phyloP scores from a whole-genome alignment of 2,329 filamentous ascomycete species.

The Cordyceps pruinosa region DNA sequence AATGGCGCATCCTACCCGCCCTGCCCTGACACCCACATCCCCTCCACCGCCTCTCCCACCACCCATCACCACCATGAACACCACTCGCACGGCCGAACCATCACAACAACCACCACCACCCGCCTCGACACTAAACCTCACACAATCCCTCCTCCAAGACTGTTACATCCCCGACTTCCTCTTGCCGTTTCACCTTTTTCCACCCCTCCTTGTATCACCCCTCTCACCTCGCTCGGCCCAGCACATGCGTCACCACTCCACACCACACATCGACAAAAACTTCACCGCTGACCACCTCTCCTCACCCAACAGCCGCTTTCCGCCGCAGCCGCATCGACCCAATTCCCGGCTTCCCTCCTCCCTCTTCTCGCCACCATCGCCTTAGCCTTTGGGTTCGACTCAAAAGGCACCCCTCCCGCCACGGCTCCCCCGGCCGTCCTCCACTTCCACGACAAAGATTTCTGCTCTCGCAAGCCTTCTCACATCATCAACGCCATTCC shows the following conservation, averaged over 20 bases:
- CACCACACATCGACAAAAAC: conserved; percentile 7
- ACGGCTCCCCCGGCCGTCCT: conserved; percentile 59
- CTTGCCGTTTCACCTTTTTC: neutral
- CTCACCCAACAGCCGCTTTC: neutral
- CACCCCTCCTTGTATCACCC: neutral
- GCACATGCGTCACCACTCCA: conserved; percentile 10
- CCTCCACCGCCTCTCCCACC: neutral
- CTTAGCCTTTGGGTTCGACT: conserved; percentile 55
- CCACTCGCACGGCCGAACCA: neutral
- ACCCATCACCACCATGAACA: neutral
- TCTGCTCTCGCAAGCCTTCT: conserved; percentile 56
- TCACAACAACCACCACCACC: neutral
- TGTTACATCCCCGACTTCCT: neutral
- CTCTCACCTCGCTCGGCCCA: neutral
- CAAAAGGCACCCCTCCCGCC: conserved; percentile 53
- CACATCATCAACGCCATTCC: conserved; percentile 62
- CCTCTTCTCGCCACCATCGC: conserved; percentile 4
- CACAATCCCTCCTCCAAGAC: neutral
- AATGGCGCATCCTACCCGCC: conserved; percentile 8
- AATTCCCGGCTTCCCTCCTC: too few relatives aligned
- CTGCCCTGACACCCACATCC: neutral
- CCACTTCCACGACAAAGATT: conserved; percentile 63
- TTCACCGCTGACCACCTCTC: conserved; percentile 13
- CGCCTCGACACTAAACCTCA: neutral
- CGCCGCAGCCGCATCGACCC: neutral